Evolutionary conservation across 1,139 yeast species (phyloP), one percentile per base, ranked within the genome.

Genomic region (Candida sp.): DNA sequence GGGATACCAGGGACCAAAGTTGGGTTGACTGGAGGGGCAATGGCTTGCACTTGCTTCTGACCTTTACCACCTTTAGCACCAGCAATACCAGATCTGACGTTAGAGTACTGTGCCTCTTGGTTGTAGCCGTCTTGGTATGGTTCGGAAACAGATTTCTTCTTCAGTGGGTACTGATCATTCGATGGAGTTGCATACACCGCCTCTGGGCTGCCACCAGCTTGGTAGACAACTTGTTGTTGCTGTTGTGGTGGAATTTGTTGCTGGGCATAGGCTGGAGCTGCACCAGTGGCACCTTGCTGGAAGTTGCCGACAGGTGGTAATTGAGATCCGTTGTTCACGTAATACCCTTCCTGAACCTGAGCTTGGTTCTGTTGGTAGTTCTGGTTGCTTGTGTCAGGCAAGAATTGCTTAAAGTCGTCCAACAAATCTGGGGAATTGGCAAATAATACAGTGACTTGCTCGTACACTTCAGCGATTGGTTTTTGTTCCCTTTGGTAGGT

Each of bases 221-320:
- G 64, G 51, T 58, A 58, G 43, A 59, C 58, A 39, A 51, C 49
- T 46, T 54, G 57, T 42, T 58, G 56, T 32, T 53, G 51, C 46
- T 51, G 50, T 9, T 38, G 44, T 28, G 35, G 40, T 32, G 22
- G 11, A 17, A 37, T 33, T 27, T 27, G 47, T 22, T 30, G 42
- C 26, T 39, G 48, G 32, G 48, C 33, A 40, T 52, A 53, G 31
- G 58, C 57, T 42, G 51, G 57, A 37, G 52, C 60, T 3, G 73
- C 68, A 51, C 67, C 63, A 44, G 68, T 63, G 2, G 73, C 74
- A 39, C 72, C 63, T 8, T 97, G 96, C 34, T 96, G 96, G 68
- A 94, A 94, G 65, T 87, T 93, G 5, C 99, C 99, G 38, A 94
- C 93, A 5, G 99, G 98, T 17, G 99, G 99, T 54, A 94, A 77